Conservation (phyloP, 768 basidiomycete species). For the Boletus edulis region DNA sequence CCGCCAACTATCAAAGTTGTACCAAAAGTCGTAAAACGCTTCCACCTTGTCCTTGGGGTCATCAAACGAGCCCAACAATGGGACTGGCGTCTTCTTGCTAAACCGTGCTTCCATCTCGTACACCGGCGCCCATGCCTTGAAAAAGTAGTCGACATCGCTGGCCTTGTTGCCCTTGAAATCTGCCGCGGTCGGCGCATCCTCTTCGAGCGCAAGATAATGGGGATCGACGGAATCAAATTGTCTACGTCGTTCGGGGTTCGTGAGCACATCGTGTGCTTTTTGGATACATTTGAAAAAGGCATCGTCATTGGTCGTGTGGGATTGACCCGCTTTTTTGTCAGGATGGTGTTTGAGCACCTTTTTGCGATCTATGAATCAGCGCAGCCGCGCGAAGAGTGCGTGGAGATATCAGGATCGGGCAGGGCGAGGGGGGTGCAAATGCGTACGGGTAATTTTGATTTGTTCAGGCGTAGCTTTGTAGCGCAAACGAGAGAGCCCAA, state of each 20-base stretch:
- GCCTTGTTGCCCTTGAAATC: slow-evolving; percentile 49
- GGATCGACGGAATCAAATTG: slow-evolving; percentile 98
- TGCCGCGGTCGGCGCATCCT: slow-evolving; percentile 67
- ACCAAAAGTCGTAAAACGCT: slow-evolving; percentile 98
- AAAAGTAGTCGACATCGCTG: slow-evolving; percentile 60
- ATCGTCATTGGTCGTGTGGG: slow-evolving; percentile 90
- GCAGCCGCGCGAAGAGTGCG: neutral
- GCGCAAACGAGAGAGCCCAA: slow-evolving; percentile 88
- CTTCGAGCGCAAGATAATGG: slow-evolving; percentile 64
- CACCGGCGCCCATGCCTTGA: slow-evolving; percentile 71
- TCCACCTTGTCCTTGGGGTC: slow-evolving; percentile 82
- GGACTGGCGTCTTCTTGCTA: slow-evolving; percentile 82
- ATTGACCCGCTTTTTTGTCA: slow-evolving; percentile 85
- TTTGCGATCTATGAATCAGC: slow-evolving; percentile 70
- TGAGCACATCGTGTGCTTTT: slow-evolving; percentile 95
- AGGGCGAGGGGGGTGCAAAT: slow-evolving; percentile 6
- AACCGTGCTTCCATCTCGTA: slow-evolving; percentile 93
- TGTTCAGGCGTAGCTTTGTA: slow-evolving; percentile 86
- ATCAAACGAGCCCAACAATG: slow-evolving; percentile 67
- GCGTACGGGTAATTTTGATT: slow-evolving; percentile 94
- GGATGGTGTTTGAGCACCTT: slow-evolving; percentile 99
- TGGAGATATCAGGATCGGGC: slow-evolving; percentile 7
- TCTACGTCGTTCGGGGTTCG: slow-evolving; percentile 79
- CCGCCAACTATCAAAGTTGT: slow-evolving; percentile 99
- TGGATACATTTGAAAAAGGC: slow-evolving; percentile 99